Evolutionary conservation across 1,284 basidiomycete species (phyloP), one percentile per base, ranked within the genome.

Genomic region (Marasmius oreades): DNA sequence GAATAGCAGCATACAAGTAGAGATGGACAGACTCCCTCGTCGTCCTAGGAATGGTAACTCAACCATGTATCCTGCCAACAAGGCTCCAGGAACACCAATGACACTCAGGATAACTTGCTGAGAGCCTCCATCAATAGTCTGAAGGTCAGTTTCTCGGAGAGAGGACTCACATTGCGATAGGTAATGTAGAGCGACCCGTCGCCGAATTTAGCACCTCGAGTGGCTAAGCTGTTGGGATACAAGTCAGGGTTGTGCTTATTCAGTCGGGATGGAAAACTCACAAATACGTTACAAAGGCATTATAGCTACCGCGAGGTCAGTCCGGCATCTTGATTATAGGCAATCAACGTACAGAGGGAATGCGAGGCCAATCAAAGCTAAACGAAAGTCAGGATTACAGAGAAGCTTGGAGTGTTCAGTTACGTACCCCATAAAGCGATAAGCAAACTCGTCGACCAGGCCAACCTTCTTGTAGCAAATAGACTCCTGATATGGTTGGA

Each of bases 361-460:
- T 2, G 86, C 86, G 11, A 91, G 79, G 3, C 88, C 88, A 57
- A 90, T 90, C 39, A 90, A 71, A 2, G 81, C 86, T 88, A 52
- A 37, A 44, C 11, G 24, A 6, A 26, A 39, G 42, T 28, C 2
- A 22, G 12, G 23, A 56, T 48, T 0, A 10, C 7, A 5, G 23
- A 20, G 11, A n/a, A n/a, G n/a, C n/a, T 23, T 20, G 11, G 45
- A 46, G n/a, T 6, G 57, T 74, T 57, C 59, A 42, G 20, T 20
- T 39, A 39, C 37, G 7, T 42, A 80, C 81, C 84, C 85, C 86
- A 90, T 8, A 88, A 62, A 28, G 77, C 60, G 44, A 88, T 82
- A 59, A 88, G 66, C 43, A 90, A 64, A 37, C 67, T 74, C 1
- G 86, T 88, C 46, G 84, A 86, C 63, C 73, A 83, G 0, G 84